A percentile compares a stretch with the other conserved stretches of the same genome.
These are phyloP conservation scores for Paratinospora sagittata DNA, from an alignment of 164 flowering plant species.

Conservation along the genomic window DNA sequence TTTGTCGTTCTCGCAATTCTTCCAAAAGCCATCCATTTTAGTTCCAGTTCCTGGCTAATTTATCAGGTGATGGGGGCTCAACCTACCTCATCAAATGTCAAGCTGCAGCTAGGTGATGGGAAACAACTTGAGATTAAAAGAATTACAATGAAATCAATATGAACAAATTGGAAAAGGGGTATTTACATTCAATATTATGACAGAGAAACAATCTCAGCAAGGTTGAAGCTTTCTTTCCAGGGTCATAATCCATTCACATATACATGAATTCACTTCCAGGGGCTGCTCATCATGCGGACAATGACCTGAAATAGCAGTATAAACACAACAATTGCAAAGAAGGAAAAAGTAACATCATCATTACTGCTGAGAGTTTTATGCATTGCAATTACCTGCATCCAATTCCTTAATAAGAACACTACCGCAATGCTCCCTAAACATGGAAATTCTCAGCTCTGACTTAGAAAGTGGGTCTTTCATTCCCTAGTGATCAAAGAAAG, in stretches of 20 bases:
- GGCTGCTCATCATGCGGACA: conserved; percentile 92
- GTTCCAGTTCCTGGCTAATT: no score
- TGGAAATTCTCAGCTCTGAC: conserved; percentile 42
- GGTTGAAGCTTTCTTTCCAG: conserved; percentile 12
- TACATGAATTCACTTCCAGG: conserved; percentile 57
- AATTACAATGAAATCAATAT: background rate
- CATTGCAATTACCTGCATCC: conserved; percentile 49
- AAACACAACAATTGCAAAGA: background rate
- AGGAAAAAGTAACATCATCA: background rate
- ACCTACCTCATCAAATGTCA: no score
- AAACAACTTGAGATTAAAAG: background rate
- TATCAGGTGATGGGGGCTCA: no score
- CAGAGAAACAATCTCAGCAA: conserved; percentile 6
- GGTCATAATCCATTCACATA: conserved; percentile 45
- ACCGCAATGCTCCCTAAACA: conserved; percentile 54
- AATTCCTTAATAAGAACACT: conserved; percentile 46
- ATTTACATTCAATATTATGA: no score
- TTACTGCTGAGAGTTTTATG: background rate
- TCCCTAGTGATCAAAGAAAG: conserved; percentile 37
- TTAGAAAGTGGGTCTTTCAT: conserved; percentile 78
- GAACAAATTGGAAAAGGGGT: background rate
- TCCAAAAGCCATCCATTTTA: no score
- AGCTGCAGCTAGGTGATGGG: background rate
- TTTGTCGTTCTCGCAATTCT: no score
- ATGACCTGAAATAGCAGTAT: conserved; percentile 45